These are phyloP conservation scores for Plasmodium inui DNA, from an alignment of 169 alveolate species.

Conservation along the genomic window DNA sequence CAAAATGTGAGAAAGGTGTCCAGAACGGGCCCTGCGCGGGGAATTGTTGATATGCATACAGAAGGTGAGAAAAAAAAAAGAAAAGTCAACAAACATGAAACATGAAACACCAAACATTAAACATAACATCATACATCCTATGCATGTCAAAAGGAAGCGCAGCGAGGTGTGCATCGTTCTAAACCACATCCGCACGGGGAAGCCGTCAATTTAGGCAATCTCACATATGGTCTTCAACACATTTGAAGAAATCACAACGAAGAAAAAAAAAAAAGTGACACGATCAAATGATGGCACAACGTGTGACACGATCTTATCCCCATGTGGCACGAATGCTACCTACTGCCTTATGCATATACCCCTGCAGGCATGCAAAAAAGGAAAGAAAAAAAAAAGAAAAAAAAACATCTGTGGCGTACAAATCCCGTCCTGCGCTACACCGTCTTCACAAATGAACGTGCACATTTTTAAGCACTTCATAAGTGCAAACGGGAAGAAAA, in stretches of 20 bases:
- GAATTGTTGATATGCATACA: neutral
- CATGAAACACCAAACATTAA: neutral
- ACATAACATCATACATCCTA: too few species aligned
- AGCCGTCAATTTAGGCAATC: neutral
- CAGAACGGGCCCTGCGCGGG: neutral
- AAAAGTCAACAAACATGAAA: neutral
- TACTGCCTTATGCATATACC: too few species aligned
- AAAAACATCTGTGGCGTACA: neutral
- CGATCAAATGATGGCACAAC: too few species aligned
- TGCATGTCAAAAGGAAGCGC: neutral
- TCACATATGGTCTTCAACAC: neutral
- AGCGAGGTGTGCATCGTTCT: neutral
- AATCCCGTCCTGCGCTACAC: neutral
- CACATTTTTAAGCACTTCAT: neutral
- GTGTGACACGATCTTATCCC: too few species aligned
- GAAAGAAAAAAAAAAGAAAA: too few species aligned
- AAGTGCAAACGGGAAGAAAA: neutral
- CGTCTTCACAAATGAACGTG: neutral
- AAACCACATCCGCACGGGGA: neutral
- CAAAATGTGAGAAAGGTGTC: neutral
- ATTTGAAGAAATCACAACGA: neutral
- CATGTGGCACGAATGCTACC: too few species aligned
- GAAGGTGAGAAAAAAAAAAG: neutral
- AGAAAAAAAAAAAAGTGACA: too few species aligned
- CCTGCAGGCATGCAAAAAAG: too few species aligned